These are phyloP conservation scores for Pelargonium cotyledonis DNA, from an alignment of 441 rosid genomes.

Conservation along the genomic window DNA sequence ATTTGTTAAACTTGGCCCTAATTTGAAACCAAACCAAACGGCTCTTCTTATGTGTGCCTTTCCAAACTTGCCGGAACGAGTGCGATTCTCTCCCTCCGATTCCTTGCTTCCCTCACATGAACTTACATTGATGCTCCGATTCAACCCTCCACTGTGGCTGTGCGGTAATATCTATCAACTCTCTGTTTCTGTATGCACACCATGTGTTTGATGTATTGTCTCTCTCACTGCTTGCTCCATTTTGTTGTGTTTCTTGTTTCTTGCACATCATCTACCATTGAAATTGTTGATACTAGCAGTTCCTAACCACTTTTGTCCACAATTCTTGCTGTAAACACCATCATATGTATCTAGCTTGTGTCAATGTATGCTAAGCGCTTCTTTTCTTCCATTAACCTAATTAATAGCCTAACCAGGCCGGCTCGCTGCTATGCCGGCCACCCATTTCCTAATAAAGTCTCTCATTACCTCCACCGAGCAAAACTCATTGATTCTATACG, in stretches of 20 bases:
- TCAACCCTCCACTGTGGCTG: too few relatives aligned
- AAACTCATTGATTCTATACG: constrained; percentile 61
- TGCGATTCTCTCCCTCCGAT: too few relatives aligned
- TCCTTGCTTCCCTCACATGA: too few relatives aligned
- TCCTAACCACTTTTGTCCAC: not conserved
- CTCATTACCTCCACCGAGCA: constrained; percentile 61
- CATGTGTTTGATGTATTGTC: constrained; percentile 38
- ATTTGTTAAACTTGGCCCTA: too few relatives aligned
- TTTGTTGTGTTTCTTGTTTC: not conserved
- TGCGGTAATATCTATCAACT: too few relatives aligned
- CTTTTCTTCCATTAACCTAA: constrained; percentile 22
- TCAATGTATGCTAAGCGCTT: constrained; percentile 34
- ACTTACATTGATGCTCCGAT: not conserved
- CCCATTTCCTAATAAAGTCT: constrained; percentile 62
- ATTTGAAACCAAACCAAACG: too few relatives aligned
- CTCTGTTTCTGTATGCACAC: constrained; percentile 20
- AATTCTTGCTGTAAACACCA: not conserved
- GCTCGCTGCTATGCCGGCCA: constrained; percentile 48
- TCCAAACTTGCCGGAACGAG: too few relatives aligned
- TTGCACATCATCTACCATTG: not conserved
- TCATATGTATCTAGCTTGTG: not conserved
- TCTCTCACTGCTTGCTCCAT: not conserved
- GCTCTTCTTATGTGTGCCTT: too few relatives aligned
- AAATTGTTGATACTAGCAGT: not conserved
- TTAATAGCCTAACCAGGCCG: constrained; percentile 25